phyloP scores from a whole-genome alignment of 768 basidiomycete genomes.

The Amanita pseudoporphyria region DNA sequence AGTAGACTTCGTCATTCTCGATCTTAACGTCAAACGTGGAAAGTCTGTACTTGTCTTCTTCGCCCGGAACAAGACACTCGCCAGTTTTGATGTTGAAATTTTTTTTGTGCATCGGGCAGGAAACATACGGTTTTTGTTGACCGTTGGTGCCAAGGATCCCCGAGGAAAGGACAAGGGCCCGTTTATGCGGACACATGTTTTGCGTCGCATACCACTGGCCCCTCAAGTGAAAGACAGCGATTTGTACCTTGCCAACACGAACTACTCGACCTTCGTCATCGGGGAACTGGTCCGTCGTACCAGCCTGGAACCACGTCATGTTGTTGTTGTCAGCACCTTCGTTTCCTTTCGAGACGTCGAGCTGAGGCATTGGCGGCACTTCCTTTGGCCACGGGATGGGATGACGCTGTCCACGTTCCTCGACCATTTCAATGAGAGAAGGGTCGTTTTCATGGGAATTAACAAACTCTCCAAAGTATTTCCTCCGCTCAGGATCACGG shows the following conservation, averaged over 20 bases:
- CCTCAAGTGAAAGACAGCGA: slow-evolving; percentile 57
- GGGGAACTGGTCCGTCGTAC: slow-evolving; percentile 1
- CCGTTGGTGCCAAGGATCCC: slow-evolving; percentile 60
- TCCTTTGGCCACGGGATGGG: slow-evolving; percentile 64
- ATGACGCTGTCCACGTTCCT: slow-evolving; percentile 51
- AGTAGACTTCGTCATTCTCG: not conserved
- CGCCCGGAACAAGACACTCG: slow-evolving; percentile 1
- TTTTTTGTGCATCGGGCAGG: slow-evolving; percentile 43
- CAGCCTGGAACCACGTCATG: slow-evolving; percentile 14
- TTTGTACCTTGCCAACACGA: slow-evolving; percentile 54
- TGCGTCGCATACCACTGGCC: slow-evolving; percentile 58
- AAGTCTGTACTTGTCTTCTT: slow-evolving; percentile 4
- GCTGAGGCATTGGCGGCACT: slow-evolving; percentile 28
- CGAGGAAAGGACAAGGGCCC: slow-evolving; percentile 63
- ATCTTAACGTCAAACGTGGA: not conserved
- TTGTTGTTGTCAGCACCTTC: slow-evolving; percentile 21
- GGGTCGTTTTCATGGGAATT: slow-evolving; percentile 44
- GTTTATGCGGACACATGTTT: slow-evolving; percentile 46
- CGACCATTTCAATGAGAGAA: slow-evolving; percentile 36
- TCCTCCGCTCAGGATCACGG: slow-evolving; percentile 19
- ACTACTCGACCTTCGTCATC: slow-evolving; percentile 27
- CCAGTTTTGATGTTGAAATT: slow-evolving; percentile 3
- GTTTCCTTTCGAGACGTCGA: slow-evolving; percentile 35
- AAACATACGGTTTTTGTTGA: slow-evolving; percentile 33
- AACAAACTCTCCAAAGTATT: slow-evolving; percentile 30